phyloP scores from a whole-genome alignment of 805 yeast species.

The Candida succiphila region DNA sequence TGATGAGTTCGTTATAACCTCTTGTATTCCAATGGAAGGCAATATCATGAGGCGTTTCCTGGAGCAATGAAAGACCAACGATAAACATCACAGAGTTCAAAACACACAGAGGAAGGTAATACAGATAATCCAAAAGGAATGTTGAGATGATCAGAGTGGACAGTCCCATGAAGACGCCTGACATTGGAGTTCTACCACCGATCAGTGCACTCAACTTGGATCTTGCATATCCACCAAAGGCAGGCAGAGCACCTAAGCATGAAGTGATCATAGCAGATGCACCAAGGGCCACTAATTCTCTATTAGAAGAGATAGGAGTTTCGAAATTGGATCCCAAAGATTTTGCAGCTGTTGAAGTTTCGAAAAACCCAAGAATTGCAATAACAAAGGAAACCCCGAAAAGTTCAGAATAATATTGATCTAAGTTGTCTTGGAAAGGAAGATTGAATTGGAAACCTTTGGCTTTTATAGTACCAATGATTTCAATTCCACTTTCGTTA shows the following conservation, averaged over 20 bases:
- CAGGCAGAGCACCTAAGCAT: conserved; percentile 61
- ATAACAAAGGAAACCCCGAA: conserved; percentile 66
- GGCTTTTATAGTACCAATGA: conserved; percentile 59
- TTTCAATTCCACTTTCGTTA: conserved; percentile 43
- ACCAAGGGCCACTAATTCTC: conserved; percentile 89
- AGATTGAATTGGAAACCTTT: conserved; percentile 39
- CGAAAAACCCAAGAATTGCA: conserved; percentile 85
- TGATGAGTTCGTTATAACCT: conserved; percentile 70
- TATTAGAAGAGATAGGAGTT: conserved; percentile 67
- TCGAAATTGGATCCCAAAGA: conserved; percentile 70
- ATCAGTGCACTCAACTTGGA: conserved; percentile 80
- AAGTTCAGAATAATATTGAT: conserved; percentile 40
- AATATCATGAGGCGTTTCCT: conserved; percentile 78
- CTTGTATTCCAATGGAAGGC: conserved; percentile 59
- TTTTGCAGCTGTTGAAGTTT: conserved; percentile 88
- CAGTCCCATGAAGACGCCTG: conserved; percentile 79
- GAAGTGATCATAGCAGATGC: conserved; percentile 57
- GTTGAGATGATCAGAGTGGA: conserved; percentile 57
- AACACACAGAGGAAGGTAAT: conserved; percentile 69
- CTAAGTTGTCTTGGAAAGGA: conserved; percentile 44
- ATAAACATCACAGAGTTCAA: conserved; percentile 71
- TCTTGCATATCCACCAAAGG: conserved; percentile 95
- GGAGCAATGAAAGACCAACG: conserved; percentile 68
- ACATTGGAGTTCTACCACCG: conserved; percentile 78
- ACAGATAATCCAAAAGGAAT: conserved; percentile 51